These are phyloP conservation scores for Eutrema yunnanense DNA, from an alignment of 345 rosid genomes.

Conservation along the genomic window DNA sequence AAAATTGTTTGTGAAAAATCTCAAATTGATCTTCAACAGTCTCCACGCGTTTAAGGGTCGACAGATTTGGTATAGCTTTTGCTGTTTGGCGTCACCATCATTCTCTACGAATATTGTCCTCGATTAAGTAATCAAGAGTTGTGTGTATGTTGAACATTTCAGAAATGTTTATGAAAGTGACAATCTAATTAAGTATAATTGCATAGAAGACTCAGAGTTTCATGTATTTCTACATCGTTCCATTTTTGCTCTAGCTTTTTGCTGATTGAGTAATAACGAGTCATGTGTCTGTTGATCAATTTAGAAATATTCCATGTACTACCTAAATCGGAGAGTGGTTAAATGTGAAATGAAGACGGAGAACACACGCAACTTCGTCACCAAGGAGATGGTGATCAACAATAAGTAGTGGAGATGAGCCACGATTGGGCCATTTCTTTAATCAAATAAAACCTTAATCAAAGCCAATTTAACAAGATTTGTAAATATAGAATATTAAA, in stretches of 20 bases:
- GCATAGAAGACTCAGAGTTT: neutral
- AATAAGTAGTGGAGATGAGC: neutral
- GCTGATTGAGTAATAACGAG: neutral
- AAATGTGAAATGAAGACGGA: neutral
- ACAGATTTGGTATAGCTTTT: too few relatives aligned
- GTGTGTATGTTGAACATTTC: too few relatives aligned
- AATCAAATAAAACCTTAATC: neutral
- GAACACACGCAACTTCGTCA: too few relatives aligned
- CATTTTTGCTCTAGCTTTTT: neutral
- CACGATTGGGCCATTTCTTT: neutral
- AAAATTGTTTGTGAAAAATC: too few relatives aligned
- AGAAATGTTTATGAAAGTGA: too few relatives aligned
- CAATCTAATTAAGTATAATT: neutral
- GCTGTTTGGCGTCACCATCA: too few relatives aligned
- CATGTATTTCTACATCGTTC: neutral
- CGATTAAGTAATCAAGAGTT: too few relatives aligned
- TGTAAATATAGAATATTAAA: too few relatives aligned
- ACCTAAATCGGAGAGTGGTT: neutral
- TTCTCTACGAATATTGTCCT: too few relatives aligned
- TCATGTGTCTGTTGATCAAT: neutral
- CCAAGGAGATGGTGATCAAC: neutral
- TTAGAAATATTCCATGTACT: neutral
- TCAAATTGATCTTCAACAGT: too few relatives aligned
- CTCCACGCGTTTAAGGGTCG: too few relatives aligned
- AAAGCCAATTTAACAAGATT: neutral